These are phyloP conservation scores for Trypanosoma rangeli DNA, from an alignment of 208 protist species.

Conservation along the genomic window DNA sequence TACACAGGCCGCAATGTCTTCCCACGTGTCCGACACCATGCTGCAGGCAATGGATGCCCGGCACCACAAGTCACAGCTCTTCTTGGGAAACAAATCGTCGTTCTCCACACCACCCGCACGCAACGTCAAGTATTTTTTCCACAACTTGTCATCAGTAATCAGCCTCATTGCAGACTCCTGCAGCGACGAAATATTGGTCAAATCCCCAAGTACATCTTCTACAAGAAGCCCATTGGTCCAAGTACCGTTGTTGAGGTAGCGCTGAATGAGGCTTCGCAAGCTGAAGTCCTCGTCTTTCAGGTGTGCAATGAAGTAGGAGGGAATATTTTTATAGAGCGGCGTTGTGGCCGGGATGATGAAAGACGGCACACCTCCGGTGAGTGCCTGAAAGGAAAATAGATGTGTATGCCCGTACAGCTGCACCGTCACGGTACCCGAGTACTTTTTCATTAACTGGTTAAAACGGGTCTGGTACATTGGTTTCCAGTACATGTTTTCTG, in stretches of 20 bases:
- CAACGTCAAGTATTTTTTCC: slow-evolving; percentile 45
- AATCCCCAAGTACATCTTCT: slow-evolving; percentile 33
- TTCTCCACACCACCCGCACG: slow-evolving; percentile 40
- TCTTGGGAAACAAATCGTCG: slow-evolving; percentile 32
- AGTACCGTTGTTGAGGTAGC: slow-evolving; percentile 33
- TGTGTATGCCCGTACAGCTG: slow-evolving; percentile 85
- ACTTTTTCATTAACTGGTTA: slow-evolving; percentile 44
- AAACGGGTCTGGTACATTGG: slow-evolving; percentile 49
- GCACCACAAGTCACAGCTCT: slow-evolving; percentile 45
- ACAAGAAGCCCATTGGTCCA: slow-evolving; percentile 44
- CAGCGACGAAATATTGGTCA: slow-evolving; percentile 28
- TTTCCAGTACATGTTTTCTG: slow-evolving; percentile 71
- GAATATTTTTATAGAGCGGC: slow-evolving; percentile 59
- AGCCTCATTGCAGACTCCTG: slow-evolving; percentile 23
- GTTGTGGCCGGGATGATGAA: slow-evolving; percentile 67
- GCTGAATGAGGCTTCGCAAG: slow-evolving; percentile 44
- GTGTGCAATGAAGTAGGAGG: slow-evolving; percentile 64
- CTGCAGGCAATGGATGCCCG: slow-evolving; percentile 51
- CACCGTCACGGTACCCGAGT: slow-evolving; percentile 37
- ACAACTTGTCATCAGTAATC: slow-evolving; percentile 34
- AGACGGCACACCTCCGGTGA: slow-evolving; percentile 26
- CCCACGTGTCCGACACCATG: slow-evolving; percentile 41
- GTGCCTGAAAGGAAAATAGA: slow-evolving; percentile 48
- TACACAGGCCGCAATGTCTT: slow-evolving; percentile 42
- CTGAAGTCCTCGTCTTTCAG: slow-evolving; percentile 34